These are phyloP conservation scores for Sordariomycetes sp. DNA, from an alignment of 2,329 filamentous ascomycete species.

Conservation along the genomic window DNA sequence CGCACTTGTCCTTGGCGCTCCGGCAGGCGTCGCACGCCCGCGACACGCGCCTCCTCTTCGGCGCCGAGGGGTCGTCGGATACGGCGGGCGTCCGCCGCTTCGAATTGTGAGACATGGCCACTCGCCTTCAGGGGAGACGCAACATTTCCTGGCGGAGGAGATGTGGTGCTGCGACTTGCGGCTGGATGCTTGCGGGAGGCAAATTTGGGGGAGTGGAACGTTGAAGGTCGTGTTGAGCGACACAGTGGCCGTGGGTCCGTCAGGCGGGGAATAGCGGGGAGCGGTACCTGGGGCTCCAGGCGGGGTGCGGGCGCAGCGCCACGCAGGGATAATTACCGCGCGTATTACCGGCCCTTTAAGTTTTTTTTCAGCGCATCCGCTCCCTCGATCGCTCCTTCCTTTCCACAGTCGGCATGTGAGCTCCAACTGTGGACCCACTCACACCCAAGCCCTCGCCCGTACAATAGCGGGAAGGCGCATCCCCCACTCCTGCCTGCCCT, in stretches of 20 bases:
- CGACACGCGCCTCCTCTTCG: slow-evolving; percentile 55
- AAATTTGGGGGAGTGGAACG: not conserved
- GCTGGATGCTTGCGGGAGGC: not conserved
- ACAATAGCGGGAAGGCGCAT: not conserved
- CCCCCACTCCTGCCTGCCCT: not conserved
- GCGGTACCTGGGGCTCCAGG: not conserved
- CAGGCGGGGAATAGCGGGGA: not conserved
- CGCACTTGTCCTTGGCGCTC: slow-evolving; percentile 59
- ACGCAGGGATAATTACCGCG: not conserved
- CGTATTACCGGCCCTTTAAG: not conserved
- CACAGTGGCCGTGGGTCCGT: not conserved
- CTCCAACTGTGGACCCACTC: not conserved
- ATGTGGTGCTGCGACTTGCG: not conserved
- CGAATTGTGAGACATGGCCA: not conserved
- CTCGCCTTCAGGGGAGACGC: not conserved
- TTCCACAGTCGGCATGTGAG: too few species aligned
- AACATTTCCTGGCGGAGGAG: not conserved
- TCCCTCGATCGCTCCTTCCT: not conserved
- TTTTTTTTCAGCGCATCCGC: not conserved
- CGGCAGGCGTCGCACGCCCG: slow-evolving; percentile 61
- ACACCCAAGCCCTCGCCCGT: not conserved
- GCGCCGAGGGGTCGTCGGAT: slow-evolving; percentile 15
- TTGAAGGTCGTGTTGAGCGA: not conserved
- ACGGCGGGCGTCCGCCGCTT: slow-evolving; percentile 9
- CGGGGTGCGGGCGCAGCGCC: not conserved